Evolutionary conservation across 2,329 filamentous ascomycete genomes (phyloP).

Genomic region (Madurella mycetomatis): DNA sequence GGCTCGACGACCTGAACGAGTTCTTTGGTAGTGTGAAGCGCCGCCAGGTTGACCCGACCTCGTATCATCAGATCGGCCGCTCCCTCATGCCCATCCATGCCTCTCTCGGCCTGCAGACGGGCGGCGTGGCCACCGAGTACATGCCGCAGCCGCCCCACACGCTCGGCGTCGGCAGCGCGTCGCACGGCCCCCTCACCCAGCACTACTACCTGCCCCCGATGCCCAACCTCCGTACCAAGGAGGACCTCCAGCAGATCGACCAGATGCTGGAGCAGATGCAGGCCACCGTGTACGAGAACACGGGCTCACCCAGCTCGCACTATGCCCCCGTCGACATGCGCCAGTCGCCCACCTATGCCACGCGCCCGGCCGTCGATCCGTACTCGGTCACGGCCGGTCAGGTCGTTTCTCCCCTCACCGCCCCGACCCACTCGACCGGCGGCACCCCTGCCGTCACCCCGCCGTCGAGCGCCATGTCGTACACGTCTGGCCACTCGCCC

Average conservation of each 20-base stretch:
- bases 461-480: slow-evolving; percentile 69
- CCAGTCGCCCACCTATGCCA: slow-evolving; percentile 35
- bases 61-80: slow-evolving; percentile 88
- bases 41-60: slow-evolving; percentile 79
- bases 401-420: slow-evolving; percentile 57
- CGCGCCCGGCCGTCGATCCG: slow-evolving; percentile 30
- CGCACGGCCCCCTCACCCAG: slow-evolving; percentile 60
- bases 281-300: slow-evolving; percentile 90
- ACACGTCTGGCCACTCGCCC: slow-evolving; percentile 73
- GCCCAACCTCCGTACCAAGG: slow-evolving; percentile 85
- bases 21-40: slow-evolving; percentile 94
- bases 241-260: slow-evolving; percentile 88
- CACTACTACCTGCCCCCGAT: slow-evolving; percentile 87
- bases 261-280: slow-evolving; percentile 95
- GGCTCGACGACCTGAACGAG: slow-evolving; percentile 84
- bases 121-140: slow-evolving; percentile 50
- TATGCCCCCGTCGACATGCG: slow-evolving; percentile 63
- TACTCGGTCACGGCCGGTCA: slow-evolving; percentile 46
- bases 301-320: slow-evolving; percentile 74
- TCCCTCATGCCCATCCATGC: slow-evolving; percentile 78
- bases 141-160: slow-evolving; percentile 40
- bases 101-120: slow-evolving; percentile 58
- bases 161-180: slow-evolving; percentile 50
- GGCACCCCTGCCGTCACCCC: slow-evolving; percentile 75
- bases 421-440: slow-evolving; percentile 51